Evolutionary conservation across 371 early-diverging fungal species (phyloP), one percentile per base, ranked within the genome.

Genomic region (Parasitella parasitica): DNA sequence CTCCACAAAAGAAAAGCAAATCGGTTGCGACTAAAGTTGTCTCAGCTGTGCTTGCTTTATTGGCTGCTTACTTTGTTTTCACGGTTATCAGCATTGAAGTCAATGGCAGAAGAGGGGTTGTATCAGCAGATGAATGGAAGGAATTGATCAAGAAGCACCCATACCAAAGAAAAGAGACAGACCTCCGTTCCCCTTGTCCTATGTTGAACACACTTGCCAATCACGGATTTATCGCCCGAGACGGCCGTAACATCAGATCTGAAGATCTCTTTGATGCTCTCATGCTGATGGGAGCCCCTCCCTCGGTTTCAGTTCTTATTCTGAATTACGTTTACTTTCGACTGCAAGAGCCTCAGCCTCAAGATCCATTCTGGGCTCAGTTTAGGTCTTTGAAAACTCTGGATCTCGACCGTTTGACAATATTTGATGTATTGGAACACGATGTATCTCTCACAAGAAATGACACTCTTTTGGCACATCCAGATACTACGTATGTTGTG

Each of bases 201-300:
- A 61, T 66, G 52, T 36, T 78, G 2, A 78, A 78, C 35, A 67
- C 74, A 1, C 65, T 78, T 9, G 78, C 76, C 18, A 78, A 78
- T 41, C 78, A 78, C 20, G 76, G 78, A 16, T 63, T 73, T 54
- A 58, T 74, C 41, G 41, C 72, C 12, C 64, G 72, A 53, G 66
- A 61, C 54, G 75, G 75, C 18, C 72, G 70, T 13, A 57, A 72
- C 24, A 54, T 77, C 12, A 67, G 70, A n/a, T 57, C 63, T 11
- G 39, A 68, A 15, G 65, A 70, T 6, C 16, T 77, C n/a, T 64
- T 66, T 37, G 46, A 71, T 4, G 70, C 66, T 0, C 37, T 66
- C 22, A 52, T 61, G 37, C 51, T 48, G 6, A 26, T 67, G 36
- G 61, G 66, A 4, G 20, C 70, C n/a, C 52, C 60, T 22, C 68